These are phyloP conservation scores for Pythium sp. DNA, from an alignment of 352 stramenopile genomes.

Conservation along the genomic window DNA sequence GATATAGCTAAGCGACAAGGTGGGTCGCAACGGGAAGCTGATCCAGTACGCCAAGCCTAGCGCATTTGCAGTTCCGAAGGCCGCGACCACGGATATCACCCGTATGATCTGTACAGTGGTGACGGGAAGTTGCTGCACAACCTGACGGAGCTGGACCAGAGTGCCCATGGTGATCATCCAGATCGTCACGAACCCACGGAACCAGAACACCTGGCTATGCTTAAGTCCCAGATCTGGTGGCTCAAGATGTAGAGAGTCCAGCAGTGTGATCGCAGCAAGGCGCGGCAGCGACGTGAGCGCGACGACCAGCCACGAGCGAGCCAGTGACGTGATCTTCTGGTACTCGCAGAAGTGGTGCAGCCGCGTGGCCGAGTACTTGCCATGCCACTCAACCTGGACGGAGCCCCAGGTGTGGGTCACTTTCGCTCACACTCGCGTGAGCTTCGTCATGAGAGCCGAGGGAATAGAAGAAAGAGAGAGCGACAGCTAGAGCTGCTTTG, in stretches of 20 bases:
- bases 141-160: conserved; percentile 17
- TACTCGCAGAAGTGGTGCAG: conserved; percentile 32
- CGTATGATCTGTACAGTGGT: background rate
- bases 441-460: background rate
- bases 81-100: background rate
- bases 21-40: conserved; percentile 33
- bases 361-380: conserved; percentile 31
- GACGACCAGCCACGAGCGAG: conserved; percentile 16
- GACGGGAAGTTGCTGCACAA: background rate
- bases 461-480: too few species aligned
- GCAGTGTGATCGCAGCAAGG: background rate
- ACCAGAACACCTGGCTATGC: conserved; percentile 2
- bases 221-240: background rate
- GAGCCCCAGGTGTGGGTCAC: background rate
- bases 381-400: conserved; percentile 30
- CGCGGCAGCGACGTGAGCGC: conserved; percentile 18
- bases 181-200: background rate
- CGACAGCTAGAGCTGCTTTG: too few species aligned
- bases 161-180: background rate
- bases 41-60: conserved; percentile 1
- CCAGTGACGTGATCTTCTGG: conserved; percentile 13
- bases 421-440: background rate
- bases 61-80: conserved; percentile 7
- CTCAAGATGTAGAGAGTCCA: background rate
- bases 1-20: conserved; percentile 9